These are phyloP conservation scores for Agastache rugosa DNA, from an alignment of 257 asterid species.

Conservation along the genomic window DNA sequence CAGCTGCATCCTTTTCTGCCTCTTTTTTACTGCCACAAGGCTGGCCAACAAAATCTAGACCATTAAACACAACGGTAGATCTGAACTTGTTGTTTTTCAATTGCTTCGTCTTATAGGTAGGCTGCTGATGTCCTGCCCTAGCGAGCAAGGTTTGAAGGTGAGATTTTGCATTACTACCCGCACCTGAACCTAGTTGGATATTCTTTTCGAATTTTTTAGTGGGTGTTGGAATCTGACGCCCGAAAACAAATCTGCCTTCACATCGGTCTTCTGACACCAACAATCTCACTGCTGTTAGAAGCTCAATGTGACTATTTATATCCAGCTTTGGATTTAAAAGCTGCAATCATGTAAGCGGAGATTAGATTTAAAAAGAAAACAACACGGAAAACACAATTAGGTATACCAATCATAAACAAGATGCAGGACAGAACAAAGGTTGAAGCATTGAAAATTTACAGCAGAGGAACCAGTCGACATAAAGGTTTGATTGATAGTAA, in stretches of 20 bases:
- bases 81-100: conserved; percentile 73
- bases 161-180: conserved; percentile 68
- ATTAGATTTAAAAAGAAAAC: conserved; percentile 31
- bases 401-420: not conserved
- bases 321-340: conserved; percentile 69
- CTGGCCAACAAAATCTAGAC: conserved; percentile 78
- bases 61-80: conserved; percentile 74
- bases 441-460: conserved; percentile 5
- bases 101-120: conserved; percentile 71
- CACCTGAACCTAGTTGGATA: conserved; percentile 40
- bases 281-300: conserved; percentile 76
- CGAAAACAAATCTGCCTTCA: conserved; percentile 88
- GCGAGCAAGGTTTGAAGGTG: conserved; percentile 75
- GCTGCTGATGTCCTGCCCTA: conserved; percentile 80
- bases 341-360: conserved; percentile 56
- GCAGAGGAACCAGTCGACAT: conserved; percentile 16
- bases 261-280: conserved; percentile 81
- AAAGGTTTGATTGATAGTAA: conserved; percentile 6
- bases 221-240: conserved; percentile 55
- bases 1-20: conserved; percentile 94
- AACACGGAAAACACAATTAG: not conserved
- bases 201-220: conserved; percentile 50
- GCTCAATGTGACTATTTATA: conserved; percentile 56
- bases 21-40: conserved; percentile 84
- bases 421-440: conserved; percentile 13